phyloP scores from a whole-genome alignment of 495 filamentous ascomycete genomes.

The Penicillium angulare region DNA sequence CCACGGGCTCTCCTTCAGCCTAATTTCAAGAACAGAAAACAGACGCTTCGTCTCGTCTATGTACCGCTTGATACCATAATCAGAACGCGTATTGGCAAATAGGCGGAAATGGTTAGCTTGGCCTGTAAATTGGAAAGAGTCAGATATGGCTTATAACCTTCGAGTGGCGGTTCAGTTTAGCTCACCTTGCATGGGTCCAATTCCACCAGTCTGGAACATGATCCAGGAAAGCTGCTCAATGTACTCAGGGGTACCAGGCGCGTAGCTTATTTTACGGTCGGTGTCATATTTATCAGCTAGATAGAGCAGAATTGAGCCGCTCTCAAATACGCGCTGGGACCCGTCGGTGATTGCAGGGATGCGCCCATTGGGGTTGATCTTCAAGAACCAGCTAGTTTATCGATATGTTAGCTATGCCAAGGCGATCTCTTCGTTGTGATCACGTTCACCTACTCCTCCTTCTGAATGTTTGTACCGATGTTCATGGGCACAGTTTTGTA shows the following conservation, averaged over 20 bases:
- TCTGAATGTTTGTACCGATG: constrained; percentile 67
- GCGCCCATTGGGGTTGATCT: constrained; percentile 87
- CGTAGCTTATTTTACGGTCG: constrained; percentile 42
- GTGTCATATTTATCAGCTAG: constrained; percentile 47
- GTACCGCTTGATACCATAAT: constrained; percentile 42
- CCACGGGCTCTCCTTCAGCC: constrained; percentile 42
- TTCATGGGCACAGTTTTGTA: constrained; percentile 64
- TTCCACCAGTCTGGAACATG: constrained; percentile 42
- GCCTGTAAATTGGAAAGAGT: constrained; percentile 19
- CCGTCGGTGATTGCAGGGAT: constrained; percentile 67
- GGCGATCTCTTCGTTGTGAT: not conserved
- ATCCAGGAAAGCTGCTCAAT: constrained; percentile 47
- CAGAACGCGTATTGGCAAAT: constrained; percentile 35
- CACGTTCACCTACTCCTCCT: constrained; percentile 50
- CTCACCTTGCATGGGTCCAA: constrained; percentile 42
- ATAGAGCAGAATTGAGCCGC: constrained; percentile 48
- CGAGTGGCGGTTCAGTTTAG: too few relatives aligned
- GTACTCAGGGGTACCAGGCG: constrained; percentile 39
- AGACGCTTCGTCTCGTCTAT: constrained; percentile 38
- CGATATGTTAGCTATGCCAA: not conserved
- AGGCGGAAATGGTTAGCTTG: constrained; percentile 44
- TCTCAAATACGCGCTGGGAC: constrained; percentile 45
- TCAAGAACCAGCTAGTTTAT: constrained; percentile 64
- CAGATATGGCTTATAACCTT: not conserved
- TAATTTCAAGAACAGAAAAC: constrained; percentile 40